Evolutionary conservation across 352 stramenopile genomes (phyloP).

Genomic region (Globisporangium paddicum): DNA sequence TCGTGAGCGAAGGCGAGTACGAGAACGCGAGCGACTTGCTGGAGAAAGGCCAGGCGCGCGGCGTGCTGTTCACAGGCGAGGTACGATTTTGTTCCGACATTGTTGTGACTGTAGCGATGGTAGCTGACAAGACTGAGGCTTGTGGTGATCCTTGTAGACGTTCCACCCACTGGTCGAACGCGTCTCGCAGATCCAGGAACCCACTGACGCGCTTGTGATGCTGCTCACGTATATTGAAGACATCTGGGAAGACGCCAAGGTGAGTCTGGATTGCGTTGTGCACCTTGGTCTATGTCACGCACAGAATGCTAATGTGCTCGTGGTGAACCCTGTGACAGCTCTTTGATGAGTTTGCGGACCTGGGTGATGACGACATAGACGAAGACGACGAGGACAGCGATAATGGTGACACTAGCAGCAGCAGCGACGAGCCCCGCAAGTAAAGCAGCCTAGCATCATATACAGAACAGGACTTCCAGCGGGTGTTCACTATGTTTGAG

Average conservation of each 20-base stretch:
- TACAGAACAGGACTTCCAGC: background rate
- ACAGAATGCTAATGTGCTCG: background rate
- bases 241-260: constrained; percentile 62
- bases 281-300: too few species aligned
- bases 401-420: constrained; percentile 7
- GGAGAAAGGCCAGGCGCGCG: constrained; percentile 29
- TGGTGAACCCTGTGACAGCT: constrained; percentile 8
- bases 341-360: constrained; percentile 23
- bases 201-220: constrained; percentile 46
- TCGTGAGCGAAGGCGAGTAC: constrained; percentile 41
- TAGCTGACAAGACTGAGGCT: background rate
- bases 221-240: constrained; percentile 64
- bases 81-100: constrained; percentile 5
- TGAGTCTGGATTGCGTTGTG: constrained; percentile 8
- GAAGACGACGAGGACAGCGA: constrained; percentile 21
- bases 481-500: background rate
- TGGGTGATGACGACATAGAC: constrained; percentile 17
- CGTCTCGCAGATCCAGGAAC: constrained; percentile 37
- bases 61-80: constrained; percentile 48
- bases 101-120: background rate
- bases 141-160: constrained; percentile 18
- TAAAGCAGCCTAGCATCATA: background rate
- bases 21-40: constrained; percentile 35
- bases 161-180: constrained; percentile 51
- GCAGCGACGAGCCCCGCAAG: background rate